Evolutionary conservation across 306 rosid species (phyloP), one percentile per base, ranked within the genome.

Genomic region (Citrullus mucosospermus): DNA sequence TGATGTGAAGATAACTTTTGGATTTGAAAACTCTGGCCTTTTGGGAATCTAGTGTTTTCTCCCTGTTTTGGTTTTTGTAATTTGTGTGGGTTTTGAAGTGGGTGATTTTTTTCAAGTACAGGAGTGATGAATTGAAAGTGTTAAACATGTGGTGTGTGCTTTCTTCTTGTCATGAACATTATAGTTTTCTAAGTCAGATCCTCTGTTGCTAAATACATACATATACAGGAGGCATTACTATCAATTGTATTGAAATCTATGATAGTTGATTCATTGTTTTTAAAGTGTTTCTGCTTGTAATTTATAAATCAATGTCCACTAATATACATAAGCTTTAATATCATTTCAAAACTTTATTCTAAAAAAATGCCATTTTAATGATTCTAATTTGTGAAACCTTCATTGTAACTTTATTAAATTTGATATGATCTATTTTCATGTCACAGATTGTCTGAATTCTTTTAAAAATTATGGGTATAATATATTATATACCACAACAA

Each of bases 121-220:
- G 66, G 34, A 71, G 77, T 51, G 61, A 72, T 72, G 59, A 16
- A 72, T 13, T 51, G 77, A 51, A 72, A 51, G 77, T 53, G 28
- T 72, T 61, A 30, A 25, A 4, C 59, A 59, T 72, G 20, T 50
- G 77, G 77, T 71, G 76, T 28, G 76, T 25, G 77, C 43, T 72
- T 50, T 50, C 36, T 73, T 73, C 77, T 72, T 51, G 60, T 73
- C 55, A 73, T 73, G 30, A 73, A 51, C 78, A 73, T 30, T 51
- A 16, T 73, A 48, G 46, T 73, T 51, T 46, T 73, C 4, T 51
- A 30, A 51, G 28, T 18, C 30, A 13, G 4, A 16, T 20, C 41
- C 46, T 28, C 61, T 72, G 4, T 72, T 72, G 43, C 61, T 72
- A 46, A 48, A 48, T 71, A 73, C 57, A 48, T 71, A 73, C 57